A percentile compares a stretch with the other conserved stretches of the same genome.
These are phyloP conservation scores for Barnettozyma sp. DNA, from an alignment of 805 yeast genomes.

Conservation along the genomic window DNA sequence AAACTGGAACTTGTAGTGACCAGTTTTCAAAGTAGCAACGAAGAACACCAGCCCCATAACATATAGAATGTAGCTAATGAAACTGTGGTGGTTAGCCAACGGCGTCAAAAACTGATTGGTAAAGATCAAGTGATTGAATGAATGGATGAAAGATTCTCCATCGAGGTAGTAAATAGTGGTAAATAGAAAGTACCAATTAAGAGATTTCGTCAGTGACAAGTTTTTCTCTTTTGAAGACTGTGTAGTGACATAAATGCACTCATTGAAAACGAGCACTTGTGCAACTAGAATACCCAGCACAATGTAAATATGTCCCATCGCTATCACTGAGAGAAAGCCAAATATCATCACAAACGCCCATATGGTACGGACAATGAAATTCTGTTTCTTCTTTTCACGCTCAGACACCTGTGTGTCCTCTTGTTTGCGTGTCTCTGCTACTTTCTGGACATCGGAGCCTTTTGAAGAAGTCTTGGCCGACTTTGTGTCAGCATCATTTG, in stretches of 20 bases:
- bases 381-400: constrained; percentile 62
- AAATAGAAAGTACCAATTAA: constrained; percentile 87
- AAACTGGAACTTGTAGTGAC: constrained; percentile 85
- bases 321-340: constrained; percentile 60
- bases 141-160: constrained; percentile 72
- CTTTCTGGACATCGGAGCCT: background rate
- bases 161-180: constrained; percentile 87
- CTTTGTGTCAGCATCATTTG: no score
- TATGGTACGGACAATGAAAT: constrained; percentile 77
- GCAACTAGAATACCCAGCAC: constrained; percentile 63
- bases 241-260: constrained; percentile 81
- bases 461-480: no score
- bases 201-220: constrained; percentile 71
- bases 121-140: constrained; percentile 48
- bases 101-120: constrained; percentile 48
- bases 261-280: constrained; percentile 82
- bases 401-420: constrained; percentile 4
- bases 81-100: constrained; percentile 70
- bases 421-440: background rate
- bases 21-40: constrained; percentile 83
- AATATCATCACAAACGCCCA: constrained; percentile 93
- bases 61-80: constrained; percentile 77
- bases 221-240: constrained; percentile 75
- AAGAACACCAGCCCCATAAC: constrained; percentile 85
- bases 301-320: constrained; percentile 81